These are phyloP conservation scores for Tripidium arundinaceum DNA, from an alignment of 202 grass and related monocot genomes.

Conservation along the genomic window DNA sequence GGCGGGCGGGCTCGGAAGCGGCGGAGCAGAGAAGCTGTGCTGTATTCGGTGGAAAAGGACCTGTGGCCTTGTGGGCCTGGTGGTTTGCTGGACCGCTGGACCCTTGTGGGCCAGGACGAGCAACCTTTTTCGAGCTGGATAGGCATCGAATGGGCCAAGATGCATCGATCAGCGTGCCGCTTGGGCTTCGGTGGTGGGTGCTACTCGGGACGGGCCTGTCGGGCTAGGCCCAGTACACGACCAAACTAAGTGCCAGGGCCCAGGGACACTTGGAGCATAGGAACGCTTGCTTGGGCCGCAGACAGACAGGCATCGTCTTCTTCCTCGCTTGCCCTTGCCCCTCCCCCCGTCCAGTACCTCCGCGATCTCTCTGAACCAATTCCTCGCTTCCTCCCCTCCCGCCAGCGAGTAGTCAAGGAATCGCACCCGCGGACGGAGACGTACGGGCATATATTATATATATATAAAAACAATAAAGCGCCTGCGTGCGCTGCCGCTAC, in stretches of 20 bases:
- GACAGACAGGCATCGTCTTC: too few relatives aligned
- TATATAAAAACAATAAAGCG: not conserved
- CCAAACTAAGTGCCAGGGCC: not conserved
- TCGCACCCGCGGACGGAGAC: not conserved
- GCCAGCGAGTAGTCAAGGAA: constrained; percentile 24
- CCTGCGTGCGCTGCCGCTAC: too few relatives aligned
- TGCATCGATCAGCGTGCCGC: not conserved
- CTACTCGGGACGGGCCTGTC: not conserved
- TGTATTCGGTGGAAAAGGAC: not conserved
- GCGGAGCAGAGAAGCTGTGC: not conserved
- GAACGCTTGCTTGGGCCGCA: not conserved
- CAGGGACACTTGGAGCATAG: not conserved
- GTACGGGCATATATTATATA: not conserved
- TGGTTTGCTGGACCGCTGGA: not conserved
- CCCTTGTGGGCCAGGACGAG: not conserved
- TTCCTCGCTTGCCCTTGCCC: too few relatives aligned
- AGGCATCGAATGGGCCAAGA: not conserved
- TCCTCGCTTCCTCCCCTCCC: not conserved
- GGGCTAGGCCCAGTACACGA: too few relatives aligned
- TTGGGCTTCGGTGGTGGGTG: not conserved
- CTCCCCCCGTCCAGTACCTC: too few relatives aligned
- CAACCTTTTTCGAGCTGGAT: not conserved
- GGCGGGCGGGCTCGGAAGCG: not conserved
- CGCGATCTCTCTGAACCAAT: constrained; percentile 20
- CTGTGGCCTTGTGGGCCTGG: not conserved